These are phyloP conservation scores for Calonectria pseudoturangicola DNA, from an alignment of 2,329 filamentous ascomycete genomes.

Conservation along the genomic window DNA sequence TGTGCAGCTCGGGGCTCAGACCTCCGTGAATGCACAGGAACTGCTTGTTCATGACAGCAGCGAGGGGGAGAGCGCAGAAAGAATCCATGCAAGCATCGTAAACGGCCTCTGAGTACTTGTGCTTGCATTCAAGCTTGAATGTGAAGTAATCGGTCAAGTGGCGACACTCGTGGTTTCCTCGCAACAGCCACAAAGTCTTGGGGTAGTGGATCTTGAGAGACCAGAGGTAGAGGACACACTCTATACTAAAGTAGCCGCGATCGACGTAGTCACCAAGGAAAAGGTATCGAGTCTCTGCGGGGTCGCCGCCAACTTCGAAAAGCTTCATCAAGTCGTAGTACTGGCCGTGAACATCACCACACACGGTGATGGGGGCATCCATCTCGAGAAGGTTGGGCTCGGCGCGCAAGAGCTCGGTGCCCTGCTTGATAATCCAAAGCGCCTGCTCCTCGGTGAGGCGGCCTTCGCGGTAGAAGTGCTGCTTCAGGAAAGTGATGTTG, in stretches of 20 bases:
- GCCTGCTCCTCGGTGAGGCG: slow-evolving; percentile 98
- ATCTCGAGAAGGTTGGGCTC: slow-evolving; percentile 99
- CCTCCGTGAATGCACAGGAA: slow-evolving; percentile 99
- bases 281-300: slow-evolving; percentile 95
- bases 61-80: slow-evolving; percentile 94
- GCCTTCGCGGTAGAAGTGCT: slow-evolving; percentile 98
- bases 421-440: slow-evolving; percentile 92
- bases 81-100: slow-evolving; percentile 99
- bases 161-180: slow-evolving; percentile 98
- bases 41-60: slow-evolving; percentile 99
- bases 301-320: slow-evolving; percentile 98
- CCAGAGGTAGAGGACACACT: slow-evolving; percentile 99
- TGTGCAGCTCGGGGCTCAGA: slow-evolving; percentile 95
- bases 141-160: slow-evolving; percentile 99
- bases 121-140: slow-evolving; percentile 99
- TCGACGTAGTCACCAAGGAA: slow-evolving; percentile 99
- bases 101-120: slow-evolving; percentile 97
- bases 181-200: slow-evolving; percentile 95
- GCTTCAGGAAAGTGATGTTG: slow-evolving; percentile 94
- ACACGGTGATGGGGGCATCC: slow-evolving; percentile 99
- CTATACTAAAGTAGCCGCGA: slow-evolving; percentile 98
- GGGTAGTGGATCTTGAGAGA: slow-evolving; percentile 99
- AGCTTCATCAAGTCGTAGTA: slow-evolving; percentile 99
- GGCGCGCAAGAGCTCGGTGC: slow-evolving; percentile 88
- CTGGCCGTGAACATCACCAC: slow-evolving; percentile 98